Evolutionary conservation across 192 early-diverging fungal species (phyloP).

Genomic region (Haplosporangium gracile): DNA sequence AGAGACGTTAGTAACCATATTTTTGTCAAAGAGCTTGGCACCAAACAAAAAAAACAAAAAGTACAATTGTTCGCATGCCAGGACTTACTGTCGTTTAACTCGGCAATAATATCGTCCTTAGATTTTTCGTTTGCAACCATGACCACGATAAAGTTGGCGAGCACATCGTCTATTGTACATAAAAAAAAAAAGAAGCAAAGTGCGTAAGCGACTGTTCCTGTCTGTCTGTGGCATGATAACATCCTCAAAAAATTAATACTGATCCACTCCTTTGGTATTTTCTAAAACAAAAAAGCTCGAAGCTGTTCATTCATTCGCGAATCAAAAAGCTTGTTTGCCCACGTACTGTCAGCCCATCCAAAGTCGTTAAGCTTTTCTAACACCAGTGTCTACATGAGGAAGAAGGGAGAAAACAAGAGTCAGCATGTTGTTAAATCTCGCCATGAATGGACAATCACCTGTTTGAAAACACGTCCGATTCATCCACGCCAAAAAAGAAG

Average conservation of each 20-base stretch:
- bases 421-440: background rate
- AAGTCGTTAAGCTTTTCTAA: slow-evolving; percentile 39
- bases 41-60: background rate
- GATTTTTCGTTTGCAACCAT: slow-evolving; percentile 56
- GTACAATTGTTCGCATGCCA: background rate
- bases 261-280: background rate
- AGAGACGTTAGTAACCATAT: background rate
- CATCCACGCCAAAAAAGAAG: background rate
- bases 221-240: too few relatives aligned
- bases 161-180: slow-evolving; percentile 24
- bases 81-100: slow-evolving; percentile 45
- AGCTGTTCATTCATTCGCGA: background rate
- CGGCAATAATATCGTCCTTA: slow-evolving; percentile 26
- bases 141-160: slow-evolving; percentile 55
- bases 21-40: background rate
- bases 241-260: background rate
- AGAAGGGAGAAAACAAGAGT: background rate
- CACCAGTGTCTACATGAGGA: slow-evolving; percentile 16
- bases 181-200: background rate
- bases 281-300: background rate
- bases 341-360: slow-evolving; percentile 47
- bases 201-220: background rate
- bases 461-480: background rate
- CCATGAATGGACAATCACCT: background rate
- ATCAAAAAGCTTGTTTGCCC: background rate